Evolutionary conservation across 768 basidiomycete genomes (phyloP).

Genomic region (Mycena alexandri): DNA sequence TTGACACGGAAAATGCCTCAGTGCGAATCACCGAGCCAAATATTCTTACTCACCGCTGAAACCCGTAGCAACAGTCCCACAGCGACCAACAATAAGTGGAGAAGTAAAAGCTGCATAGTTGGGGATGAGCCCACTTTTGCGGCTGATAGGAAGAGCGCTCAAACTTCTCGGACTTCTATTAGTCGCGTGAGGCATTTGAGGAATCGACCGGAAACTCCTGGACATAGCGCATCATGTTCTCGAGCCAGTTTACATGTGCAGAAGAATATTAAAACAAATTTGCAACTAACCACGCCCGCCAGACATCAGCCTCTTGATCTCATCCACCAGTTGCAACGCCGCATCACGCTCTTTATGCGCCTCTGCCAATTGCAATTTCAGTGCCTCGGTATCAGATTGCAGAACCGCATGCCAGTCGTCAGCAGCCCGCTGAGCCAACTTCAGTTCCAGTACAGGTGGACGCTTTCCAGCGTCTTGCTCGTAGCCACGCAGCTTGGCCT

Average conservation of each 20-base stretch:
- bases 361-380: conserved; percentile 34
- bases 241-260: neutral
- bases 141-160: neutral
- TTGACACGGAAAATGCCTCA: neutral
- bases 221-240: neutral
- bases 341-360: conserved; percentile 34
- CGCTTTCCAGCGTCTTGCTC: conserved; percentile 12
- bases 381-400: conserved; percentile 30
- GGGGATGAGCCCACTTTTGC: conserved; percentile 2
- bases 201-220: neutral
- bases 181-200: neutral
- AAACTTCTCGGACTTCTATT: conserved; percentile 1
- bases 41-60: neutral
- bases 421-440: conserved; percentile 22
- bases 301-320: conserved; percentile 35
- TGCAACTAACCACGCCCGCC: conserved; percentile 14
- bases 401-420: conserved; percentile 38
- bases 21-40: neutral
- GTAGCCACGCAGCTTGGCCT: conserved; percentile 25
- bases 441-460: conserved; percentile 30
- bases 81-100: neutral
- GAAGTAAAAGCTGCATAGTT: conserved; percentile 1
- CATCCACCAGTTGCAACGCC: conserved; percentile 28
- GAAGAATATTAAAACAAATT: neutral
- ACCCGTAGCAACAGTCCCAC: neutral